A percentile compares a stretch with the other conserved stretches of the same genome.
These are phyloP conservation scores for Leucogyrophana mollusca DNA, from an alignment of 768 basidiomycete genomes.

Conservation along the genomic window DNA sequence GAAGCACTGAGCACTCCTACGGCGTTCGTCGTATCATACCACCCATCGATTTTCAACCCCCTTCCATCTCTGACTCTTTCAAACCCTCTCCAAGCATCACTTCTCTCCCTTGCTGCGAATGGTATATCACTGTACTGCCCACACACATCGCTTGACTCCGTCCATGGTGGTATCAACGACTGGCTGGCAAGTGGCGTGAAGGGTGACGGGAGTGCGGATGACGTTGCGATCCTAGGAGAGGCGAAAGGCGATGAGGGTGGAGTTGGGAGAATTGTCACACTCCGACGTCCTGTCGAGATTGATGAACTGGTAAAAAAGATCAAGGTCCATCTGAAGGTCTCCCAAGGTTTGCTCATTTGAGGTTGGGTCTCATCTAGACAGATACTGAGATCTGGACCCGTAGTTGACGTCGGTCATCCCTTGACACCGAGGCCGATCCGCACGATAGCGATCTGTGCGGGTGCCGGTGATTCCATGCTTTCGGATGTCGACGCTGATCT, in stretches of 20 bases:
- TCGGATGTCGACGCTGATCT: conserved; percentile 74
- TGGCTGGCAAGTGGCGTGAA: conserved; percentile 67
- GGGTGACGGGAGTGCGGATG: conserved; percentile 29
- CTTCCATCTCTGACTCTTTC: conserved; percentile 74
- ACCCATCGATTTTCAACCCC: conserved; percentile 80
- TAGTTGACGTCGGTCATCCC: conserved; percentile 70
- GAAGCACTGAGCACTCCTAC: conserved; percentile 65
- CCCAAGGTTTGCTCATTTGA: conserved; percentile 43
- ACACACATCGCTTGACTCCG: conserved; percentile 86
- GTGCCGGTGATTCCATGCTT: conserved; percentile 81
- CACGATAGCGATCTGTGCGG: conserved; percentile 88
- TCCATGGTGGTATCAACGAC: conserved; percentile 85
- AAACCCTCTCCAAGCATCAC: conserved; percentile 75
- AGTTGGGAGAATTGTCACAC: conserved; percentile 65
- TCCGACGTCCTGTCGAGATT: conserved; percentile 57
- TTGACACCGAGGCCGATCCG: conserved; percentile 34
- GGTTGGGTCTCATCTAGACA: conserved; percentile 4
- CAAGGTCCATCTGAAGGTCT: conserved; percentile 63
- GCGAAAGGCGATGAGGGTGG: conserved; percentile 51
- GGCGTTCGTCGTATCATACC: conserved; percentile 77
- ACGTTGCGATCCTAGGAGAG: conserved; percentile 34
- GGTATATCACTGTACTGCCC: conserved; percentile 88
- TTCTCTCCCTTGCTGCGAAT: conserved; percentile 75
- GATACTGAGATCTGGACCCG: background rate
- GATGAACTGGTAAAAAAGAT: conserved; percentile 62